Base-by-base conservation (phyloP, 225 moss, liverwort and hornwort species). In the Pseudisothecium myosuroides region DNA sequence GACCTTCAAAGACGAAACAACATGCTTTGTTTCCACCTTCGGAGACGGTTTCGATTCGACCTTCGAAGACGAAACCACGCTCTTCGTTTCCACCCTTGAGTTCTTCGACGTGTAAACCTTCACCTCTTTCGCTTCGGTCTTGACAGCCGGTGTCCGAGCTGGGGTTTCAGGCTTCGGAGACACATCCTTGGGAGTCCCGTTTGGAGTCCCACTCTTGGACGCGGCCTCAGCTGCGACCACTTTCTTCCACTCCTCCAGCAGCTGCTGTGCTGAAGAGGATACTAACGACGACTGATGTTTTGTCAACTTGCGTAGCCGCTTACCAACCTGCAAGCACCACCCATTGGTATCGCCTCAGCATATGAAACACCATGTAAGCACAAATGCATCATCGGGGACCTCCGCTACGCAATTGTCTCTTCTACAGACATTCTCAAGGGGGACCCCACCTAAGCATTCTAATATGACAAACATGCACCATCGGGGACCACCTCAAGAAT, bases 211-310 rank as follows among this genome's bases (percentile, higher is more conserved):
- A 81, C 88, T 95, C 92, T 95, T 98, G 13, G 89, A 43, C 60
- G 93, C 91, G 76, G 96, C 94, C 92, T 98, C 98, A 41, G 90
- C 87, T 50, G 96, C 93, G 10, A 98, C 96, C 67, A 98, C 89
- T 88, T 95, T 96, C 86, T 94, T 98, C 98, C 98, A 98, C 29
- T 85, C 93, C 41, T 96, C 95, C 88, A 98, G 90, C 62, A 98
- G 83, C 74, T 89, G 91, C 87, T 95, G 96, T 10, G 98, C 96
- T 73, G 95, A 86, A 58, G 94, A 86, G 41, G 93, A 92, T 90
- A 98, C 92, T 66, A 87, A 90, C 32, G 93, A 85, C 63, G 91
- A 95, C 50, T 94, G 91, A 91, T 97, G 97, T 87, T 98, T 98
- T 21, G 95, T 96, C 55, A 98, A 92, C 90, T 95, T 96, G 47